Evolutionary conservation across 441 rosid genomes (phyloP).

Genomic region (Populus tomentosa): DNA sequence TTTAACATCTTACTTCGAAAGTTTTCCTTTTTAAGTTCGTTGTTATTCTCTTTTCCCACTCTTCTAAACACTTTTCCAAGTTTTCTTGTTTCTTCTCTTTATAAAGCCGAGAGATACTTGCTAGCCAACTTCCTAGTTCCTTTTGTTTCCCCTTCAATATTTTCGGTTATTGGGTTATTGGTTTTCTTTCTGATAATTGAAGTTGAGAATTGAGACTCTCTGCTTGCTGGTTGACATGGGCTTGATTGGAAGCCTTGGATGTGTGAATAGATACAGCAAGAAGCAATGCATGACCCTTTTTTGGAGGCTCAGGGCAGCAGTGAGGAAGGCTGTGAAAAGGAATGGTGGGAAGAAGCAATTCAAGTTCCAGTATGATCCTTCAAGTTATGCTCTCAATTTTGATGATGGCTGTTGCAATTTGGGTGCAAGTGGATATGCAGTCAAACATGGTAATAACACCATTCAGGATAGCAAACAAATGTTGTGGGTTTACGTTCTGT

Average conservation of each 20-base stretch:
- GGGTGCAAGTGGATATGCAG: neutral
- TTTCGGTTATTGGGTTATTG: neutral
- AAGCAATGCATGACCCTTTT: too few relatives aligned
- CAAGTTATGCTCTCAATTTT: too few relatives aligned
- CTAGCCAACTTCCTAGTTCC: neutral
- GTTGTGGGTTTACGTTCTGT: conserved; percentile 39
- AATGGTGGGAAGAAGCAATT: too few relatives aligned
- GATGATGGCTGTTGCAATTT: too few relatives aligned
- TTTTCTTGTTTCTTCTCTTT: conserved; percentile 1
- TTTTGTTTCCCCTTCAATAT: neutral
- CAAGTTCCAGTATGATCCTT: too few relatives aligned
- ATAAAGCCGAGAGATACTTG: neutral
- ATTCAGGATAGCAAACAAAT: conserved; percentile 12
- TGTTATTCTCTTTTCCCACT: neutral
- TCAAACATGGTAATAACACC: neutral
- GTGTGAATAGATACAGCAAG: too few relatives aligned
- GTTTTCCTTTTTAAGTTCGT: conserved; percentile 9
- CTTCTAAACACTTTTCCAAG: neutral
- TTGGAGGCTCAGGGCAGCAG: too few relatives aligned
- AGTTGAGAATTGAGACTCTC: neutral
- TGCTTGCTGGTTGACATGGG: neutral
- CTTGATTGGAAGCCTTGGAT: too few relatives aligned
- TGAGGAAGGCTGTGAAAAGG: too few relatives aligned
- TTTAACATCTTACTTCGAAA: conserved; percentile 2
- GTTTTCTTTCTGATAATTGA: neutral